phyloP scores from a whole-genome alignment of 768 basidiomycete species.

The Ramaria sp. region DNA sequence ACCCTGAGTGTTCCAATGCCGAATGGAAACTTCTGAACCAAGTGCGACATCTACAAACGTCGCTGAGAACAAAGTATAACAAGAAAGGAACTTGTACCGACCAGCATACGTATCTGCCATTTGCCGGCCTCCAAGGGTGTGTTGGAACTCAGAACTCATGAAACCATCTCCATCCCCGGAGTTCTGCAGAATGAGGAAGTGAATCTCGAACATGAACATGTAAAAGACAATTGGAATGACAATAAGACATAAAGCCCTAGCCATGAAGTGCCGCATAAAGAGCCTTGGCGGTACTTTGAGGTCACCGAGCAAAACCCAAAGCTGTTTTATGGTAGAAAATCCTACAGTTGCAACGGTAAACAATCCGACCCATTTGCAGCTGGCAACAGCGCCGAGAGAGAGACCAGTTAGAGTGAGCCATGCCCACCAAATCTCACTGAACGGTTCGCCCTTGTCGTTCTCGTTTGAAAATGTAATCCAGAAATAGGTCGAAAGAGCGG shows the following conservation, averaged over 20 bases:
- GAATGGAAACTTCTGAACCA: constrained; percentile 73
- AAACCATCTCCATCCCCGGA: constrained; percentile 97
- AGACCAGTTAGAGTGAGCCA: constrained; percentile 85
- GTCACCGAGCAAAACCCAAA: constrained; percentile 89
- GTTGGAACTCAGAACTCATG: constrained; percentile 99
- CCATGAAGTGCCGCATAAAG: constrained; percentile 78
- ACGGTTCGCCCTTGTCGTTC: constrained; percentile 64
- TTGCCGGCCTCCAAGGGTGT: constrained; percentile 77
- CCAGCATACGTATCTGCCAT: constrained; percentile 93
- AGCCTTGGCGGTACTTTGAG: constrained; percentile 60
- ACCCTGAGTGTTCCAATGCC: constrained; percentile 94
- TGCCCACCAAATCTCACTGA: constrained; percentile 83
- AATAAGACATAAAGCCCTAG: constrained; percentile 85
- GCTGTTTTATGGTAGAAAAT: constrained; percentile 67
- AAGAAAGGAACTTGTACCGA: constrained; percentile 23
- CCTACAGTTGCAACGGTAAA: constrained; percentile 97
- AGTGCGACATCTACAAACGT: constrained; percentile 58
- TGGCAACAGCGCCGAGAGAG: constrained; percentile 83
- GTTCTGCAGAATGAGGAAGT: constrained; percentile 80
- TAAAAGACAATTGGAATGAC: constrained; percentile 78
- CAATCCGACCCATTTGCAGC: constrained; percentile 97
- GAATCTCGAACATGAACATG: constrained; percentile 94
- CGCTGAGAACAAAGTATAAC: not conserved
- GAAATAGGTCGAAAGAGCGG: constrained; percentile 74
- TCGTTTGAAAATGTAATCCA: constrained; percentile 91